Evolutionary conservation across 257 asterid genomes (phyloP).

Genomic region (Penstemon davidsonii): DNA sequence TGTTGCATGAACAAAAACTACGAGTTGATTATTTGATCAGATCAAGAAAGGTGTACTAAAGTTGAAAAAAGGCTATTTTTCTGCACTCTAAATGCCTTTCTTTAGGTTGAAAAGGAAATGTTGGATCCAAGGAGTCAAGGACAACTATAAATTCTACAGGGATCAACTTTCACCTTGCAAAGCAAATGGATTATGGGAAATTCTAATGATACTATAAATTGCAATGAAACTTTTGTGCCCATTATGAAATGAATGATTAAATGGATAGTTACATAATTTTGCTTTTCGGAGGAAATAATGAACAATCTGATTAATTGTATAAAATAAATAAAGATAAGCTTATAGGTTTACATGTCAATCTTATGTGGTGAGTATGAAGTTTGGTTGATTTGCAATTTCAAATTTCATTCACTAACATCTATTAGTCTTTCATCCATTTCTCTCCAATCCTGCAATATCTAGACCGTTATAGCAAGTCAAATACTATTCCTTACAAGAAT

Average conservation of each 20-base stretch:
- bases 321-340: background rate
- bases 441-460: too few relatives aligned
- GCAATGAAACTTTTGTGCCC: background rate
- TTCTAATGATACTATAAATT: background rate
- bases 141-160: background rate
- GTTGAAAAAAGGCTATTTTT: background rate
- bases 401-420: background rate
- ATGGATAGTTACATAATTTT: background rate
- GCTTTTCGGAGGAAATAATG: background rate
- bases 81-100: background rate
- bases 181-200: background rate
- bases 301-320: background rate
- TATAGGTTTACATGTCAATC: background rate
- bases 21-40: conserved; percentile 6
- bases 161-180: conserved; percentile 5
- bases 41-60: background rate
- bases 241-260: background rate
- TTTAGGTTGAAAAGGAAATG: background rate
- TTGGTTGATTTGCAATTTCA: background rate
- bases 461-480: too few relatives aligned
- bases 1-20: conserved; percentile 7
- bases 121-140: background rate
- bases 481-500: too few relatives aligned
- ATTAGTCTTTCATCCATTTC: too few relatives aligned
- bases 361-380: background rate